Evolutionary conservation across 768 basidiomycete genomes (phyloP).

Genomic region (Podaxis sp.): DNA sequence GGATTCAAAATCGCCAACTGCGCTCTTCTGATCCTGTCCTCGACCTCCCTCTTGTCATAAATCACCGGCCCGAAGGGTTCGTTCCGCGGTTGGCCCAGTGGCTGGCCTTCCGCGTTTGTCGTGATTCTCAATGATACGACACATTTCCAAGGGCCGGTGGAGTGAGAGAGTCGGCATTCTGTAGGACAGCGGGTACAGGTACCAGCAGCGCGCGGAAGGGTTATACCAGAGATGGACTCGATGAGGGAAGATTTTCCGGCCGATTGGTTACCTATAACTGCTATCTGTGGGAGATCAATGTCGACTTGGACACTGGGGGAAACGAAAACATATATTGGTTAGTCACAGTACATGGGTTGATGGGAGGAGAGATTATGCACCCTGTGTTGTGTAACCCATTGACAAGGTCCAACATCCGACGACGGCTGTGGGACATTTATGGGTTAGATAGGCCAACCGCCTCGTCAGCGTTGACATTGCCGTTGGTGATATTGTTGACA

Average conservation of each 20-base stretch:
- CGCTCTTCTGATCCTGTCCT: slow-evolving; percentile 65
- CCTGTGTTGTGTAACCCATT: slow-evolving; percentile 63
- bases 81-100: slow-evolving; percentile 36
- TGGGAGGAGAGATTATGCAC: slow-evolving; percentile 26
- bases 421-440: slow-evolving; percentile 36
- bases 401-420: slow-evolving; percentile 55
- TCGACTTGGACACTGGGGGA: slow-evolving; percentile 59
- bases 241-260: slow-evolving; percentile 79
- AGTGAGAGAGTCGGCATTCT: slow-evolving; percentile 50
- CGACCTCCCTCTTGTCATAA: slow-evolving; percentile 49
- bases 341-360: not conserved
- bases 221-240: slow-evolving; percentile 73
- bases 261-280: slow-evolving; percentile 70
- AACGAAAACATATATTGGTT: not conserved
- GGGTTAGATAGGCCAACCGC: slow-evolving; percentile 53
- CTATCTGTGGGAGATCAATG: slow-evolving; percentile 71
- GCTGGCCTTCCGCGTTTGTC: slow-evolving; percentile 36
- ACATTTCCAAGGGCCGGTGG: slow-evolving; percentile 45
- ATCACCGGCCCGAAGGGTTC: slow-evolving; percentile 49
- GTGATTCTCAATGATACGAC: slow-evolving; percentile 45
- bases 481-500: not conserved
- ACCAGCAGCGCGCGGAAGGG: slow-evolving; percentile 66
- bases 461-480: not conserved
- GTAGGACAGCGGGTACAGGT: slow-evolving; percentile 73
- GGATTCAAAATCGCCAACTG: slow-evolving; percentile 69